Base-by-base conservation (phyloP, 1,284 basidiomycete species). In the Termitomyces sp. region DNA sequence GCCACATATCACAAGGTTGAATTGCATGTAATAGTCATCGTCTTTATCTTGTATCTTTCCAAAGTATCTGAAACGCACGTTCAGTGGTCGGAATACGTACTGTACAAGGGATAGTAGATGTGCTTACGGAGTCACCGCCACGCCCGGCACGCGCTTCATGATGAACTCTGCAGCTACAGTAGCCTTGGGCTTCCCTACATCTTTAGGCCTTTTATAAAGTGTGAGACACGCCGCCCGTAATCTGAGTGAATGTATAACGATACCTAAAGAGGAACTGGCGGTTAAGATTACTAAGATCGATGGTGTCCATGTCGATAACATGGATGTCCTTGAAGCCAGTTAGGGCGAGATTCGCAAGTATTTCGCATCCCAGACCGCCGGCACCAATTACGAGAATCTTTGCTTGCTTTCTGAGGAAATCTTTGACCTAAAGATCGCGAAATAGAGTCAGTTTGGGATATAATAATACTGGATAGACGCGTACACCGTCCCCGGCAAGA, bases 251-350 rank as follows among this genome's bases (percentile, higher is more conserved):
- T 19, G 28, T 30, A 28, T 10, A 24, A 24, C 21, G 10, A 9
- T 60, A 93, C 94, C 96, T 81, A 75, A 99, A 99, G 41, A 99
- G 76, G 69, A 99, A 99, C 70, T 99, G 97, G 42, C 97, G 83
- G 71, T 99, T 99, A 61, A 99, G 78, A 66, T 99, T 99, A 64
- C 93, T 97, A 63, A 99, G 92, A 70, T 99, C 97, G 68, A 99
- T 99, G 4, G 96, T 98, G 75, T 99, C 97, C 96, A 99, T 99
- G 76, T 99, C 97, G 67, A 99, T 99, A 60, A 99, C 94, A 75
- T 99, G 93, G 57, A 99, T 97, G 65, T 99, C 89, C 67, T 88
- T 90, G 81, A 99, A 99, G 18, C 97, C 97, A 49, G 91, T 88
- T 58, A 97, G 72, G 21, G 94, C 93, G 46, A 97, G 81, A 71